Conservation (phyloP, 352 stramenopile species). For the Peronosclerospora sorghi region DNA sequence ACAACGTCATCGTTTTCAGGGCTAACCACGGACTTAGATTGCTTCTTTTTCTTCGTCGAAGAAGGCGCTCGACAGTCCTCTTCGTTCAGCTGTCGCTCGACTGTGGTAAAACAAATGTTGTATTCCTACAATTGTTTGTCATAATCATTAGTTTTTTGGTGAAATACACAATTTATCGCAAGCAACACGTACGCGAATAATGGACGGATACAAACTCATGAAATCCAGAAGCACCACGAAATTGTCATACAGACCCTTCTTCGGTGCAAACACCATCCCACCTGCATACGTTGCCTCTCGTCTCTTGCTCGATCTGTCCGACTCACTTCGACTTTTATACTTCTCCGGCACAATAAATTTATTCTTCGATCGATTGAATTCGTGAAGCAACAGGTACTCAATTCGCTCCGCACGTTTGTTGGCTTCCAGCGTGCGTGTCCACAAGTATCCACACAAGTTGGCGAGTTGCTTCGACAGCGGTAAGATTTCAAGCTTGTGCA, state of each 20-base stretch:
- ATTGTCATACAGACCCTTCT: slow-evolving; percentile 99
- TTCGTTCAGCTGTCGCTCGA: slow-evolving; percentile 81
- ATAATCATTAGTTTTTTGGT: slow-evolving; percentile 2
- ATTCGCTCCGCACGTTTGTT: slow-evolving; percentile 97
- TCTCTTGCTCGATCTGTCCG: slow-evolving; percentile 42
- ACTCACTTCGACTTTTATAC: slow-evolving; percentile 56
- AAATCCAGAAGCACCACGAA: slow-evolving; percentile 99
- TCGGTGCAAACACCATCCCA: slow-evolving; percentile 98
- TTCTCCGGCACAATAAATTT: slow-evolving; percentile 99
- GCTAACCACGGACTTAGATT: slow-evolving; percentile 36
- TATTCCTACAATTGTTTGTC: slow-evolving; percentile 88
- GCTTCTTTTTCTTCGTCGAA: slow-evolving; percentile 45
- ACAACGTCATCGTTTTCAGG: slow-evolving; percentile 60
- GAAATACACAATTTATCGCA: neutral
- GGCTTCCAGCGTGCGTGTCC: slow-evolving; percentile 91
- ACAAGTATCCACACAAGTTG: slow-evolving; percentile 97
- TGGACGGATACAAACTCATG: slow-evolving; percentile 99
- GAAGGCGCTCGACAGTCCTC: slow-evolving; percentile 21
- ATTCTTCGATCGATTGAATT: slow-evolving; percentile 90
- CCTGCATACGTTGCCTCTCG: slow-evolving; percentile 93
- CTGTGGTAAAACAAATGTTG: slow-evolving; percentile 99
- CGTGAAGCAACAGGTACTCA: slow-evolving; percentile 99
- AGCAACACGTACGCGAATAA: slow-evolving; percentile 83
- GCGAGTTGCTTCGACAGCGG: slow-evolving; percentile 98
- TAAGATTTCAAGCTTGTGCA: slow-evolving; percentile 97